Evolutionary conservation across 768 basidiomycete species (phyloP).

Genomic region (Phylloporus sp.): DNA sequence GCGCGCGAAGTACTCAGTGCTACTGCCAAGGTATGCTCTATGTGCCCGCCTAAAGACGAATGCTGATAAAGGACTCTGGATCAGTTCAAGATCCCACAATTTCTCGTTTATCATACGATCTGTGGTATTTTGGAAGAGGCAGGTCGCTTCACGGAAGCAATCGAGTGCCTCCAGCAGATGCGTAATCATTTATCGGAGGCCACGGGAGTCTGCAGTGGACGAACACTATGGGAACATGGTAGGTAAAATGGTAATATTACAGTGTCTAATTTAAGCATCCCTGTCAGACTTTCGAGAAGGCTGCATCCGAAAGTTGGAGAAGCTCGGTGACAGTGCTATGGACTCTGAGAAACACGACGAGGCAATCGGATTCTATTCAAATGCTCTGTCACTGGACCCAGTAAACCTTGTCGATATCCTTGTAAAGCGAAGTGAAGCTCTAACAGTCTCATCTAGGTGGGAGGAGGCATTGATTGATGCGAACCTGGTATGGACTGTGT

Average conservation of each 20-base stretch:
- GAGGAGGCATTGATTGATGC: slow-evolving; percentile 3
- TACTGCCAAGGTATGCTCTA: background rate
- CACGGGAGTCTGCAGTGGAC: background rate
- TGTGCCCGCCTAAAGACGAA: background rate
- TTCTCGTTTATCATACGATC: background rate
- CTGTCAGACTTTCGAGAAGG: background rate
- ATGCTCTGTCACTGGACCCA: background rate
- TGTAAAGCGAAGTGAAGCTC: slow-evolving; percentile 1
- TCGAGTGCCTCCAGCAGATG: background rate
- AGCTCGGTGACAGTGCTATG: background rate
- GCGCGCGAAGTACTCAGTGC: background rate
- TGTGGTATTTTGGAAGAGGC: background rate
- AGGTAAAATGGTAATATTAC: too few relatives aligned
- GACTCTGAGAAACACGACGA: background rate
- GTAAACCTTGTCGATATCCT: background rate
- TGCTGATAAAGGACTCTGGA: background rate
- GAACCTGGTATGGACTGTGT: background rate
- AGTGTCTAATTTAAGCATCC: too few relatives aligned
- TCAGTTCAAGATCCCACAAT: background rate
- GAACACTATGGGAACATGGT: background rate
- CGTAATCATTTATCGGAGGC: background rate
- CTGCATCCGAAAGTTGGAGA: background rate
- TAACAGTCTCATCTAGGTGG: background rate
- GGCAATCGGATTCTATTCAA: background rate
- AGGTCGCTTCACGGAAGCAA: background rate